Conservation (phyloP, 2,329 filamentous ascomycete species). For the Colletotrichum chrysophilum region DNA sequence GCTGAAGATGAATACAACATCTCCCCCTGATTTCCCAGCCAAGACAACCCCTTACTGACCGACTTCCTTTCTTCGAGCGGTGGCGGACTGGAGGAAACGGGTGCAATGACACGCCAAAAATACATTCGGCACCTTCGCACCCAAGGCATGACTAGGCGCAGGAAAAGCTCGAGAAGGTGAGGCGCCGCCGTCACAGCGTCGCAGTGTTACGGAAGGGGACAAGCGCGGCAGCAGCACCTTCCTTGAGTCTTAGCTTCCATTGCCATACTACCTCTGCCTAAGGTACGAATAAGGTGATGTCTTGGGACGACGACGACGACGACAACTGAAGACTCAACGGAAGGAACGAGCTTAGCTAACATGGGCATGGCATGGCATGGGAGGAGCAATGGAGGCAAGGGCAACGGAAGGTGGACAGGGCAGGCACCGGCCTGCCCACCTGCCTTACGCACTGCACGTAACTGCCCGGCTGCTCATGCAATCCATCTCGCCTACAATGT, state of each 20-base stretch:
- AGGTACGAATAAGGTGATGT: not conserved
- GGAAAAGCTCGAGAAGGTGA: conserved; percentile 6
- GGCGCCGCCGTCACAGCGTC: conserved; percentile 15
- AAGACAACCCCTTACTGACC: not conserved
- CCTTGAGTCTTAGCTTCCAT: not conserved
- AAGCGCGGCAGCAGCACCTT: conserved; percentile 1
- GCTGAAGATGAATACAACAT: not conserved
- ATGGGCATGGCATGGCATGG: not conserved
- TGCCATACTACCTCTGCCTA: not conserved
- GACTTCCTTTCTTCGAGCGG: not conserved
- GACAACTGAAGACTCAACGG: not conserved
- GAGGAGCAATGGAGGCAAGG: not conserved
- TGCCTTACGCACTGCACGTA: not conserved
- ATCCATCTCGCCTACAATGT: not conserved
- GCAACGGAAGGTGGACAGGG: not conserved
- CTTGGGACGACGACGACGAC: not conserved
- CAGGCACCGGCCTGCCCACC: not conserved
- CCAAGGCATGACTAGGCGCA: not conserved
- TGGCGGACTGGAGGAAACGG: not conserved
- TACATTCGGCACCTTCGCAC: not conserved
- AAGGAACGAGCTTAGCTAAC: not conserved
- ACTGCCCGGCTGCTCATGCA: not conserved
- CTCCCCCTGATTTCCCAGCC: not conserved
- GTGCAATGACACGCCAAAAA: conserved; percentile 15
- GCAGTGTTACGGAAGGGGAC: conserved; percentile 16